Percentiles rank a stretch among this genome's conserved stretches.
Evolutionary conservation across 805 yeast genomes (phyloP).

Genomic region (Saturnispora quitensis): DNA sequence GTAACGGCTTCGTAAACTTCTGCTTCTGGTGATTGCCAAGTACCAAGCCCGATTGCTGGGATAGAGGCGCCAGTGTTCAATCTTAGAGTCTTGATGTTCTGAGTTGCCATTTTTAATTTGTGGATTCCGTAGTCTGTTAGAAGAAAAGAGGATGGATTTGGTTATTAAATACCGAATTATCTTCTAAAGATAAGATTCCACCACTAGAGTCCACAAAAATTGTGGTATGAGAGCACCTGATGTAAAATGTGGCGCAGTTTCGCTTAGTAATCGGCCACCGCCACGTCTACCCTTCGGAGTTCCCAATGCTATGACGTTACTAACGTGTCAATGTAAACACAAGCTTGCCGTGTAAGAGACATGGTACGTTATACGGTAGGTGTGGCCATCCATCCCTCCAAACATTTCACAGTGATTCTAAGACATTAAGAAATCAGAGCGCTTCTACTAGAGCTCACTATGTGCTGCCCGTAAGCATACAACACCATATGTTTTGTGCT

Average conservation of each 20-base stretch:
- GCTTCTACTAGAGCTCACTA: too few relatives aligned
- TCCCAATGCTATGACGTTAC: too few relatives aligned
- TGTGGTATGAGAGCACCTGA: background rate
- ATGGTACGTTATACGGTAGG: too few relatives aligned
- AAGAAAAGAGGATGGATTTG: background rate
- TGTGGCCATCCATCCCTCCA: too few relatives aligned
- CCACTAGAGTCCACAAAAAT: background rate
- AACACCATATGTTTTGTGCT: too few relatives aligned
- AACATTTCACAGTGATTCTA: too few relatives aligned
- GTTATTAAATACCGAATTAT: too few relatives aligned
- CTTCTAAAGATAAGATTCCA: background rate
- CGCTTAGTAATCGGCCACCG: background rate
- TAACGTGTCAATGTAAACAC: too few relatives aligned
- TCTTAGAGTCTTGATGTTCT: background rate
- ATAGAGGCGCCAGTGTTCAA: constrained; percentile 13
- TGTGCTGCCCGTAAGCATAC: too few relatives aligned
- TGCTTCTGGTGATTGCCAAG: constrained; percentile 22
- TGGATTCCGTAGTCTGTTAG: background rate
- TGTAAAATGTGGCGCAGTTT: background rate
- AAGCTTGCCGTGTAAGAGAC: too few relatives aligned
- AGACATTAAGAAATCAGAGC: too few relatives aligned
- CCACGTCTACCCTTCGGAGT: background rate
- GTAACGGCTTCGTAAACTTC: constrained; percentile 49
- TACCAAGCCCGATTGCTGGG: constrained; percentile 17
- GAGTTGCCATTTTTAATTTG: background rate